These are phyloP conservation scores for Prasinococcaceae sp. DNA, from an alignment of 139 green algal species.

Conservation along the genomic window DNA sequence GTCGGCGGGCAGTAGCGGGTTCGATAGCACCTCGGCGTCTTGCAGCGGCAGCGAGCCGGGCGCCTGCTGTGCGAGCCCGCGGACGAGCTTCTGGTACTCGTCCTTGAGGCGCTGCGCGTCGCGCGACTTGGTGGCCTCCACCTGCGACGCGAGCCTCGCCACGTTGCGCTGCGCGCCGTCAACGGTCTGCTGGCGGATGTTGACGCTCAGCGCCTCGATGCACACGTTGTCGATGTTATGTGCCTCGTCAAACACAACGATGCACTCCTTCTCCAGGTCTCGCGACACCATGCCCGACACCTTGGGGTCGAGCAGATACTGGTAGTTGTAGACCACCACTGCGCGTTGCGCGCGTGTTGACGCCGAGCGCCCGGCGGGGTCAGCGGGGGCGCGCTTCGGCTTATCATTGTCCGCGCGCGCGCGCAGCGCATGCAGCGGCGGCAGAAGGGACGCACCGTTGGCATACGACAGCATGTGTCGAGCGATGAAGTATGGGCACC, in stretches of 20 bases:
- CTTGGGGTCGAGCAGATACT: slow-evolving; percentile 97
- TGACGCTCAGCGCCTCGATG: slow-evolving; percentile 77
- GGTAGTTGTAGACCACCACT: slow-evolving; percentile 37
- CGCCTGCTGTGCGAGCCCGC: slow-evolving; percentile 54
- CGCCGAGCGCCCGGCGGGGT: too few species aligned
- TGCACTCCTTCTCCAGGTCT: slow-evolving; percentile 91
- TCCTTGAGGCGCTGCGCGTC: slow-evolving; percentile 52
- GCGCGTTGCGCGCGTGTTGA: background rate
- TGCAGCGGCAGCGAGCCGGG: slow-evolving; percentile 14
- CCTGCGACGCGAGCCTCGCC: slow-evolving; percentile 18
- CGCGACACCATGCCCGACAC: slow-evolving; percentile 79
- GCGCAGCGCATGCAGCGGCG: too few species aligned
- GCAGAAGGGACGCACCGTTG: too few species aligned
- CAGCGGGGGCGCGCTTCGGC: background rate
- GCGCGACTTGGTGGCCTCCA: slow-evolving; percentile 44
- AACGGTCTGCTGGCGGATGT: slow-evolving; percentile 57
- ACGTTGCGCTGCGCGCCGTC: slow-evolving; percentile 72
- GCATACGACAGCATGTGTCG: slow-evolving; percentile 86
- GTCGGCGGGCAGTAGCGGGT: slow-evolving; percentile 74
- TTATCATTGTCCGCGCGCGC: background rate
- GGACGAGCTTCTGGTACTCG: slow-evolving; percentile 79
- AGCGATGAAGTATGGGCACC: slow-evolving; percentile 97
- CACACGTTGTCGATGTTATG: slow-evolving; percentile 99
- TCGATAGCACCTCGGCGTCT: slow-evolving; percentile 60
- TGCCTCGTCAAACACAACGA: slow-evolving; percentile 98